Evolutionary conservation across 129 eudicot genomes (phyloP), one percentile per base, ranked within the genome.

Genomic region (Glebionis coronaria): DNA sequence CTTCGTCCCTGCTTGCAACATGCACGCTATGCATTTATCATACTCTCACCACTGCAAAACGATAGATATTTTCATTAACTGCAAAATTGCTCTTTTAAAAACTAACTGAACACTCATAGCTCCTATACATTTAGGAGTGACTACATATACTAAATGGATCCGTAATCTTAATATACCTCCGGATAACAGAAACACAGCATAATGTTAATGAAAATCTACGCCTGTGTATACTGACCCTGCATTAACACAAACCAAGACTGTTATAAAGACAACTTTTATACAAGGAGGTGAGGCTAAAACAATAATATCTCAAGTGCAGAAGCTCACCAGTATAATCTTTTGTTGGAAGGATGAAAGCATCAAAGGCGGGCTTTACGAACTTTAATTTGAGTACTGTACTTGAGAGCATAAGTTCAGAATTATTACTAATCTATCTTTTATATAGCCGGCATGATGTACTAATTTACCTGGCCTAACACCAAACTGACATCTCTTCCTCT

Each of bases 281-380:
- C 31, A 61, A 31, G 20, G 25, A 67, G 10, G 42, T 10, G 25
- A 67, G 10, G 42, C 42, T 68, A 40, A 59, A 67, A 65, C 42
- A 59, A 28, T 16, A 27, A 31, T 31, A 9, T 31, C 40, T 5
- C 42, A 35, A 35, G 42, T 35, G 42, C 42, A 29, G 73, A 31
- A 40, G 75, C 94, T 86, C 81, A 93, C 98, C 98, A 18, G 98
- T 88, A 53, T 83, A 93, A 85, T 93, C 88, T 74, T 93, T 93
- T 51, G 97, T 93, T 67, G 98, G 98, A 72, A 88, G 97, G 78
- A 93, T 93, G 74, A 93, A 93, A 72, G 89, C 98, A 73, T 93
- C 98, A 68, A 93, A 93, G 40, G 98, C 97, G 66, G 98, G 92
- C 82, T 93, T 93, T 72, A 93, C 98, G 61, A 93, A 93, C 69